A percentile compares a stretch with the other conserved stretches of the same genome.
Conservation (phyloP, 768 basidiomycete species). For the Russula ochroleuca region DNA sequence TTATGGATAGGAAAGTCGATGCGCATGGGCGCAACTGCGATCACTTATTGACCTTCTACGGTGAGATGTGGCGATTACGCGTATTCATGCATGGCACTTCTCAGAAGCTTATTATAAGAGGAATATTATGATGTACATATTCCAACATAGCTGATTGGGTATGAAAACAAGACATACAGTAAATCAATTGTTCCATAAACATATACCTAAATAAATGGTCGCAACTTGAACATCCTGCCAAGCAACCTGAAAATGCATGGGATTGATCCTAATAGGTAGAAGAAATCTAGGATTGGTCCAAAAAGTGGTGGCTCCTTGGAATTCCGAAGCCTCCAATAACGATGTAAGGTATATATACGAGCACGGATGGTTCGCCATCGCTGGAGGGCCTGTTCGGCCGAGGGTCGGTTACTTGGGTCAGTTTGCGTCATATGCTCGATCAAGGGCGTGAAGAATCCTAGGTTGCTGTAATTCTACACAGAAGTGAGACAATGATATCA, state of each 20-base stretch:
- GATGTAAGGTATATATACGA: not conserved
- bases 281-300: not conserved
- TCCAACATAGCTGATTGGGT: not conserved
- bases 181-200: not conserved
- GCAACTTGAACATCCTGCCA: not conserved
- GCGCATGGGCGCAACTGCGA: not conserved
- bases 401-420: constrained; percentile 2
- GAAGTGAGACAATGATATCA: not conserved
- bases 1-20: not conserved
- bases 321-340: constrained; percentile 8
- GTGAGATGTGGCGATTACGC: not conserved
- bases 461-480: constrained; percentile 5
- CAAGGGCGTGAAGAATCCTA: constrained; percentile 1
- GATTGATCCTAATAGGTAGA: not conserved
- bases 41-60: not conserved
- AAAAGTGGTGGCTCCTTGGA: not conserved
- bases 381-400: constrained; percentile 3
- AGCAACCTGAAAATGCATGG: not conserved
- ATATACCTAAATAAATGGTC: not conserved
- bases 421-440: constrained; percentile 9
- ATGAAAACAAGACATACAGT: not conserved
- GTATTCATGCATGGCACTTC: not conserved
- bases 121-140: not conserved
- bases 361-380: constrained; percentile 11
- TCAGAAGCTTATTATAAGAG: not conserved